A percentile compares a stretch with the other conserved stretches of the same genome.
These are phyloP conservation scores for Sphaerulina musiva DNA, from an alignment of 2,329 filamentous ascomycete genomes.

Conservation along the genomic window DNA sequence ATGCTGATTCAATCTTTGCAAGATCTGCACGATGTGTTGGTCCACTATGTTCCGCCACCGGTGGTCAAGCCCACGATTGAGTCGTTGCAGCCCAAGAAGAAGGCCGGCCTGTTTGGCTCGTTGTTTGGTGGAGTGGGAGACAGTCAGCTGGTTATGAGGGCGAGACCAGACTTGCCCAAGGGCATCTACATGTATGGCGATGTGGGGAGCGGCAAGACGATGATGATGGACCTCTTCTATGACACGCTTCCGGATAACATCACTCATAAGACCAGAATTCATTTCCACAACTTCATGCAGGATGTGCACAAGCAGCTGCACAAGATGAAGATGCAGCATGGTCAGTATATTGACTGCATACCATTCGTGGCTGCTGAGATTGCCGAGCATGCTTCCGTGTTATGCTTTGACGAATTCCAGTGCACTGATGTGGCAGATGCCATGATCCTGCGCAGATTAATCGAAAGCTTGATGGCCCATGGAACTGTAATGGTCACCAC, in stretches of 20 bases:
- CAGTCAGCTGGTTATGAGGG: slow-evolving; percentile 36
- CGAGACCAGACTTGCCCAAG: slow-evolving; percentile 70
- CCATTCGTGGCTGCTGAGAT: slow-evolving; percentile 94
- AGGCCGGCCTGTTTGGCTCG: slow-evolving; percentile 49
- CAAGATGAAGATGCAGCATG: slow-evolving; percentile 79
- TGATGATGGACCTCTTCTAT: slow-evolving; percentile 98
- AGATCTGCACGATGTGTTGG: slow-evolving; percentile 77
- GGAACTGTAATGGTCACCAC: slow-evolving; percentile 96
- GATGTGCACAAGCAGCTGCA: slow-evolving; percentile 89
- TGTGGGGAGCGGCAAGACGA: slow-evolving; percentile 95
- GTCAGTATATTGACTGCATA: slow-evolving; percentile 81
- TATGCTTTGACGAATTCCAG: slow-evolving; percentile 99
- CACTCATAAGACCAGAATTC: slow-evolving; percentile 78
- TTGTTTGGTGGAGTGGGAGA: slow-evolving; percentile 50
- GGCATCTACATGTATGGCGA: slow-evolving; percentile 94
- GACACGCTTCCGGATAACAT: slow-evolving; percentile 81
- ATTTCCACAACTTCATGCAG: slow-evolving; percentile 99
- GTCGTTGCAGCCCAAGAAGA: slow-evolving; percentile 51
- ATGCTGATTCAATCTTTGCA: slow-evolving; percentile 84
- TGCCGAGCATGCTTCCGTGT: slow-evolving; percentile 71
- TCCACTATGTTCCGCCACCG: slow-evolving; percentile 63
- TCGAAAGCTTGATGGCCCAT: slow-evolving; percentile 89
- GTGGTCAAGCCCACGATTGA: slow-evolving; percentile 74
- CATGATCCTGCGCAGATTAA: slow-evolving; percentile 84
- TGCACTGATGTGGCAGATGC: slow-evolving; percentile 97